phyloP scores from a whole-genome alignment of 2,329 filamentous ascomycete species.

The Ophiostoma sp. region DNA sequence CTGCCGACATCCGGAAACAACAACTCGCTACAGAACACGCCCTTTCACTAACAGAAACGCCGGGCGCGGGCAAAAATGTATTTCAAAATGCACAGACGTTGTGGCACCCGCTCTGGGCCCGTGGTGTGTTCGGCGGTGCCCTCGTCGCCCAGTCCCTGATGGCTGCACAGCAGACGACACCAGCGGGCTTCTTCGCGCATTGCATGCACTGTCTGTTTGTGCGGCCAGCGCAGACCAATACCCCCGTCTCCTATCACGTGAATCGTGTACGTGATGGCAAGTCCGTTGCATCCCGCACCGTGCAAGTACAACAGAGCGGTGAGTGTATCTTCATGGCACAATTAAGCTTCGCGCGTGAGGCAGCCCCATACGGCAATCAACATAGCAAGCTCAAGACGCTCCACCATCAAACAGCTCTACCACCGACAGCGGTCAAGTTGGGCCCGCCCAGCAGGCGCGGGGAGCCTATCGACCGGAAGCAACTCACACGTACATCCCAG shows the following conservation, averaged over 20 bases:
- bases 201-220: conserved; percentile 24
- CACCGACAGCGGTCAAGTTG: not conserved
- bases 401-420: conserved; percentile 3
- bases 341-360: conserved; percentile 15
- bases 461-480: not conserved
- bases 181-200: conserved; percentile 16
- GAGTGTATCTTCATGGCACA: conserved; percentile 13
- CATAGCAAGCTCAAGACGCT: not conserved
- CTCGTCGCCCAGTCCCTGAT: conserved; percentile 19
- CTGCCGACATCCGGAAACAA: not conserved
- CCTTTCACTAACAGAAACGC: not conserved
- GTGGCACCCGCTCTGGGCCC: conserved; percentile 21
- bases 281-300: not conserved
- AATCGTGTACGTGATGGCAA: conserved; percentile 16
- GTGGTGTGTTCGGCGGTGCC: conserved; percentile 21
- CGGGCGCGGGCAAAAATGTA: not conserved
- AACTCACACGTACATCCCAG: not conserved
- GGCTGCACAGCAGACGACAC: conserved; percentile 9
- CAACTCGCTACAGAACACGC: not conserved
- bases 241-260: conserved; percentile 15
- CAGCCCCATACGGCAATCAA: not conserved
- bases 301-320: conserved; percentile 13
- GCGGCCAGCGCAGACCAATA: not conserved
- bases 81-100: not conserved
- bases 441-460: not conserved